Evolutionary conservation across 164 flowering plant genomes (phyloP), one percentile per base, ranked within the genome.

Genomic region (Vitis labrusca): DNA sequence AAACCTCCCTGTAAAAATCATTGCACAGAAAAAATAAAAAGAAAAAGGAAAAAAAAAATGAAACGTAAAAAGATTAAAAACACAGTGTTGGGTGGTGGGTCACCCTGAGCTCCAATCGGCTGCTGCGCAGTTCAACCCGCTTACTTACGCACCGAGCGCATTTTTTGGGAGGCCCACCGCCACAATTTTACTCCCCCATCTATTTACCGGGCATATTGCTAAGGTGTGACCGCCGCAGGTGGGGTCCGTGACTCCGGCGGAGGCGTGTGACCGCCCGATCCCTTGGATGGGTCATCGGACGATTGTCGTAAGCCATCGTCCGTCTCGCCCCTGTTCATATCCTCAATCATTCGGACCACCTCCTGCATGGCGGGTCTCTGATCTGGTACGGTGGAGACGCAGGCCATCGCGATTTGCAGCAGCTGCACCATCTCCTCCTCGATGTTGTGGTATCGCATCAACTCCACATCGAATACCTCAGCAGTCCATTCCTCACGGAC

Each of bases 341-440:
- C 97, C 76, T 92, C 97, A 0, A 94, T 86, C 94, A 89, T 89
- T 3, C 93, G 77, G 37, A 94, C 76, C 69, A 90, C 99, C 53
- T 91, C 94, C 9, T 49, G 82, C 78, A 92, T 91, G 2, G 66
- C 73, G 0, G 99, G 99, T 53, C 99, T 71, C 71, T 88, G 97
- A 78, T 92, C 99, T 0, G 98, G 99, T 15, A 90, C 91, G 0
- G 84, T 82, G 1, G 93, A 81, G 0, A 94, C 99, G 67, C 99
- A 94, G 0, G 93, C 83, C 99, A 94, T 94, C 0, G 98, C 97
- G 1, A 94, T 84, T 73, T 94, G 99, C 56, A 94, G 78, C 72
- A 94, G 70, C 85, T 94, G 99, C 32, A 94, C 97, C 99, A 94
- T 94, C 80, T 92, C 98, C 59, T 94, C 99, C 78, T 94, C 99